Percentiles rank a stretch among this genome's conserved stretches.
Evolutionary conservation across 768 basidiomycete genomes (phyloP).

Genomic region (Podaxis sp.): DNA sequence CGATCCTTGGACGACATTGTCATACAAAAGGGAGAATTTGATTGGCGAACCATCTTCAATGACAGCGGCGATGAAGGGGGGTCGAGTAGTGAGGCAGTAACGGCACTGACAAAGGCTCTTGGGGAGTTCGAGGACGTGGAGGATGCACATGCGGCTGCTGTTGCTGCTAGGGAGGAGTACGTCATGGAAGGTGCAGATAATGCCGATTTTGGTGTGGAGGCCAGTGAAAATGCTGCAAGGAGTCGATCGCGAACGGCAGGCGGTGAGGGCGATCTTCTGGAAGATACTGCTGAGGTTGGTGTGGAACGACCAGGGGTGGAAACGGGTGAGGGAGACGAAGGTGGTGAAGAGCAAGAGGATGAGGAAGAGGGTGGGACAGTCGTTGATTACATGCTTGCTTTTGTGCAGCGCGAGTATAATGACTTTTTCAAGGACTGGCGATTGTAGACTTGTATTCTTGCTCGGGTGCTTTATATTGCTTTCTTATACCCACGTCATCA

Average conservation of each 20-base stretch:
- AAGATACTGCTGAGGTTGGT: slow-evolving; percentile 18
- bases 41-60: slow-evolving; percentile 84
- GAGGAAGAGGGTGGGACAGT: slow-evolving; percentile 66
- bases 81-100: slow-evolving; percentile 21
- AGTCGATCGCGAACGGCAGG: slow-evolving; percentile 3
- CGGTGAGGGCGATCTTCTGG: slow-evolving; percentile 1
- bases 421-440: slow-evolving; percentile 72
- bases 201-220: slow-evolving; percentile 62
- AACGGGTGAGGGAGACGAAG: slow-evolving; percentile 27
- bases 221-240: slow-evolving; percentile 16
- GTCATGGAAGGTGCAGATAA: slow-evolving; percentile 77
- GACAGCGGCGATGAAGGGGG: slow-evolving; percentile 35
- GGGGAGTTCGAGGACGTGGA: slow-evolving; percentile 88
- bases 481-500: background rate
- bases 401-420: slow-evolving; percentile 61
- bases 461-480: background rate
- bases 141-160: slow-evolving; percentile 77
- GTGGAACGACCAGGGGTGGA: slow-evolving; percentile 27
- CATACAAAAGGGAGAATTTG: slow-evolving; percentile 92
- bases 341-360: slow-evolving; percentile 41
- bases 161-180: slow-evolving; percentile 74
- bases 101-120: slow-evolving; percentile 68
- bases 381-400: slow-evolving; percentile 82
- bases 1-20: slow-evolving; percentile 87
- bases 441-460: slow-evolving; percentile 32